phyloP scores from a whole-genome alignment of 139 green algal genomes.

The Chlorella sp. region DNA sequence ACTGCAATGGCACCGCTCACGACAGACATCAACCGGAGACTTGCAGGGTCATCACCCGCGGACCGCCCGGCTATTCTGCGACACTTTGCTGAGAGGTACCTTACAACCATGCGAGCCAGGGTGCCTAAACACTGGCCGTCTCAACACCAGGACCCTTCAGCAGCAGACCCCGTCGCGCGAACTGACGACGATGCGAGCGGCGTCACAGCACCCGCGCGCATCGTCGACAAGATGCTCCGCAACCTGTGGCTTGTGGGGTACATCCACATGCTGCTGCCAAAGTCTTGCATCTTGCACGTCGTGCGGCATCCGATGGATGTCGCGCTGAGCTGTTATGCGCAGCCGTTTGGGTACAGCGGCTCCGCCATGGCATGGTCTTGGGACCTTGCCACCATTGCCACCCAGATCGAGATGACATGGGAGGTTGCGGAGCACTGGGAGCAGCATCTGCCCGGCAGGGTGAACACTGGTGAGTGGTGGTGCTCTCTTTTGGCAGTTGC shows the following conservation, averaged over 20 bases:
- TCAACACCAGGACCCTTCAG: conserved; percentile 3
- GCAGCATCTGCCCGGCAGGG: not conserved
- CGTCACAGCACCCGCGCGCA: conserved; percentile 6
- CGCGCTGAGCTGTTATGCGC: conserved; percentile 55
- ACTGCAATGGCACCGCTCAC: conserved; percentile 57
- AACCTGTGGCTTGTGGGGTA: conserved; percentile 67
- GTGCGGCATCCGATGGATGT: conserved; percentile 61
- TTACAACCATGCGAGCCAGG: not conserved
- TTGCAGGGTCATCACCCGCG: conserved; percentile 1
- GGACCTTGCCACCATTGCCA: conserved; percentile 21
- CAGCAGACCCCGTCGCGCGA: not conserved
- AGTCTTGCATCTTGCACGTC: conserved; percentile 57
- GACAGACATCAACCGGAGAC: conserved; percentile 24
- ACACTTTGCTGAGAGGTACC: not conserved
- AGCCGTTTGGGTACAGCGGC: conserved; percentile 57
- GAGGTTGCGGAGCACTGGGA: not conserved
- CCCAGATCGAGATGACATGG: not conserved
- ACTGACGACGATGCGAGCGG: not conserved
- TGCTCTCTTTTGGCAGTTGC: no score
- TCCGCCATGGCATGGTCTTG: conserved; percentile 49
- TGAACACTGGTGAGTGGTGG: no score
- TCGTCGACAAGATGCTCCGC: conserved; percentile 84
- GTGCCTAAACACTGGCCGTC: not conserved
- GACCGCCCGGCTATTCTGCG: not conserved
- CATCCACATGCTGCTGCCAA: conserved; percentile 63